Base-by-base conservation (phyloP, 345 rosid genomes). In the Populus davidiana region DNA sequence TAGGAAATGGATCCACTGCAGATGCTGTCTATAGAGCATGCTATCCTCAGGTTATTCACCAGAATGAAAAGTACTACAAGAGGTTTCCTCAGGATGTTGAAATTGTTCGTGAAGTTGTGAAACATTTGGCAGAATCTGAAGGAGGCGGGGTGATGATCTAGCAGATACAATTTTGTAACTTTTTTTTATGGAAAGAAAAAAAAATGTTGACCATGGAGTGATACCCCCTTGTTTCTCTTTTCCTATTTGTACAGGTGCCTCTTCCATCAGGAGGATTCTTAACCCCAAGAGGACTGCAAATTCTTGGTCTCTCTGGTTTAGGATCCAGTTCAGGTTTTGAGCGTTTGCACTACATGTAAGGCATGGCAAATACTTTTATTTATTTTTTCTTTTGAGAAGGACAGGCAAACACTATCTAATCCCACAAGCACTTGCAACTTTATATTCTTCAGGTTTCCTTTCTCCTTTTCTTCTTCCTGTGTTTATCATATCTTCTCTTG, bases 251-350 rank as follows among this genome's bases (percentile, higher is more conserved):
- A n/a, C 74, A 93, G 99, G 96, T 93, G 66, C 88, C 50, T 79
- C 96, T 96, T 78, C 97, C 98, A 78, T 96, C 97, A 18, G 96
- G 98, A 63, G 97, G 99, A 71, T 73, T 89, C 68, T 88, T 96
- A 74, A 89, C 98, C 10, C 93, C 98, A 1, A 87, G 82, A 81
- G 94, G 96, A 69, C 77, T 96, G 72, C 99, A 96, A 81, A 52
- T 86, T 79, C 94, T 93, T 75, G 98, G 99, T 73, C 90, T 96
- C 52, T 83, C 88, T 75, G 94, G 89, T 75, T 89, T 96, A 84
- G 99, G 98, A 79, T 86, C 91, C 71, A 88, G 96, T 83, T 70
- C 92, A 52, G 97, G 98, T 73, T 96, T 96, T 82, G 98, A 96
- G 82, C 93, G 94, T 25, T 77, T 96, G 85, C 99, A 96, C 78